These are phyloP conservation scores for Xylogone sp. DNA, from an alignment of 2,329 filamentous ascomycete genomes.

Conservation along the genomic window DNA sequence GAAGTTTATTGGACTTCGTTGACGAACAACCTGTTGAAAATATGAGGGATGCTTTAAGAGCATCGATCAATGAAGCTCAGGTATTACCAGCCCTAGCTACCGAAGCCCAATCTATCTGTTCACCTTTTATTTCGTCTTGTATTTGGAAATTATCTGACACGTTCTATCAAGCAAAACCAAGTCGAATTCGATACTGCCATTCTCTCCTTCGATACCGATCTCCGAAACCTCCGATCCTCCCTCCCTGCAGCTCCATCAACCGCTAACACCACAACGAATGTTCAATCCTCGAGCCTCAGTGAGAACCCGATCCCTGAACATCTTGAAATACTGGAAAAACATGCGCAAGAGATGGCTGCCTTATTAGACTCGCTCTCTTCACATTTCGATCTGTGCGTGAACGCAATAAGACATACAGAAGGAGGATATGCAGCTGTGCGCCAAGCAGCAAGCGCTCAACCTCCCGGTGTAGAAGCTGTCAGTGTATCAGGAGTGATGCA, in stretches of 20 bases:
- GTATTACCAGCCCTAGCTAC: slow-evolving; percentile 31
- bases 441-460: slow-evolving; percentile 60
- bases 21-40: slow-evolving; percentile 66
- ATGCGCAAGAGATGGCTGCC: slow-evolving; percentile 79
- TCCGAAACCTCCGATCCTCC: slow-evolving; percentile 57
- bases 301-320: slow-evolving; percentile 38
- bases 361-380: slow-evolving; percentile 75
- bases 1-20: slow-evolving; percentile 71
- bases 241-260: slow-evolving; percentile 25
- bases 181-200: slow-evolving; percentile 68
- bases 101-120: too few relatives aligned
- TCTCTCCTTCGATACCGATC: slow-evolving; percentile 68
- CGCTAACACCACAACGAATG: slow-evolving; percentile 15
- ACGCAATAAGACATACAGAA: slow-evolving; percentile 86
- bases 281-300: slow-evolving; percentile 15
- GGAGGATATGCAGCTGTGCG: slow-evolving; percentile 68
- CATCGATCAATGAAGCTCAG: slow-evolving; percentile 68
- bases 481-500: slow-evolving; percentile 64
- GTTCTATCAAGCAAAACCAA: slow-evolving; percentile 51
- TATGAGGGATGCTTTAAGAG: slow-evolving; percentile 63
- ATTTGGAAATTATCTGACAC: slow-evolving; percentile 6
- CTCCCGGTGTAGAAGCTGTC: slow-evolving; percentile 44
- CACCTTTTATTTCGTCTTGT: neutral
- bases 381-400: slow-evolving; percentile 92
- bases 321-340: slow-evolving; percentile 39